Evolutionary conservation across 805 yeast genomes (phyloP).

Genomic region (Candida michaelii): DNA sequence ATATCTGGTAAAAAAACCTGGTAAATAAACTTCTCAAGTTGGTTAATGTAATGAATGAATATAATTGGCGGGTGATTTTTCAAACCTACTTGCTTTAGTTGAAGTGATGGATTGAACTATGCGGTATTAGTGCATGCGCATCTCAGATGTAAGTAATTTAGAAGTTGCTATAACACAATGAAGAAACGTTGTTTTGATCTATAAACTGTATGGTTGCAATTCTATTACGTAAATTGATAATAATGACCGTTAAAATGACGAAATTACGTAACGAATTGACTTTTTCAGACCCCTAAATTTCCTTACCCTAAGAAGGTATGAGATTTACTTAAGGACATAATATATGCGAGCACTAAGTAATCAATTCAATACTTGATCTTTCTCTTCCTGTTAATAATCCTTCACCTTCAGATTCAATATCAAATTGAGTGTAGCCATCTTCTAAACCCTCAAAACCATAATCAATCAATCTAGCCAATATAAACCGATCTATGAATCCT

Average conservation of each 20-base stretch:
- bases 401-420: slow-evolving; percentile 18
- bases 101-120: no score
- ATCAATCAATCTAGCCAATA: slow-evolving; percentile 30
- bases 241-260: neutral
- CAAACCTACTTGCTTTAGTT: no score
- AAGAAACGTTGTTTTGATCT: no score
- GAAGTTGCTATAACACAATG: no score
- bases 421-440: slow-evolving; percentile 14
- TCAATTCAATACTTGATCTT: slow-evolving; percentile 29
- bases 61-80: no score
- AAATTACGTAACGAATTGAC: neutral
- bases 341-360: slow-evolving; percentile 18
- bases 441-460: slow-evolving; percentile 25
- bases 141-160: no score
- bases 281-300: neutral
- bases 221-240: no score
- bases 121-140: no score
- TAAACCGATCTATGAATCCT: slow-evolving; percentile 42
- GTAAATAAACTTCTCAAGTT: no score
- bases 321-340: neutral
- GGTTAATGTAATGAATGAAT: no score
- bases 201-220: neutral
- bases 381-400: slow-evolving; percentile 16
- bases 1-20: no score
- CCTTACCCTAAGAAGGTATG: neutral